These are phyloP conservation scores for Cystofilobasidium capitatum DNA, from an alignment of 768 basidiomycete species.

Conservation along the genomic window DNA sequence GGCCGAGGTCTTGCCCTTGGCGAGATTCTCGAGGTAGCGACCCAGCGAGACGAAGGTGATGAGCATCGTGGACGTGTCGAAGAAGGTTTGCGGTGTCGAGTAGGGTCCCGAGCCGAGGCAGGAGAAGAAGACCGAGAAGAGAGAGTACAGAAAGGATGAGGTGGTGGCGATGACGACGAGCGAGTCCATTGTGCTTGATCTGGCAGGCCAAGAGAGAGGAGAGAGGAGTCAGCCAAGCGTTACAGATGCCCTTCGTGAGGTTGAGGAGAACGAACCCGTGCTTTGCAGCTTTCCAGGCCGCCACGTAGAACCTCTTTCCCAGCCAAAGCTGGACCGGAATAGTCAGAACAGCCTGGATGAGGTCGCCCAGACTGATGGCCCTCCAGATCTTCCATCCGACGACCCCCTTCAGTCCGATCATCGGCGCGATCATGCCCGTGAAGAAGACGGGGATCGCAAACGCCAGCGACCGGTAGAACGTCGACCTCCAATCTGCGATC, in stretches of 20 bases:
- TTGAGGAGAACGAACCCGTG: conserved; percentile 50
- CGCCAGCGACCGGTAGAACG: conserved; percentile 60
- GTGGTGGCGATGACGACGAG: conserved; percentile 91
- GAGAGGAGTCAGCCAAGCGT: neutral
- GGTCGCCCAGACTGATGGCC: conserved; percentile 71
- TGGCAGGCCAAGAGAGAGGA: neutral
- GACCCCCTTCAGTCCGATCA: conserved; percentile 40
- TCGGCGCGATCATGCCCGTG: conserved; percentile 71
- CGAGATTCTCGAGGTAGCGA: conserved; percentile 87
- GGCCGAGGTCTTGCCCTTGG: conserved; percentile 93
- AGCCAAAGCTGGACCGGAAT: conserved; percentile 91
- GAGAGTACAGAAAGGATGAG: conserved; percentile 84
- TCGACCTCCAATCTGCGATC: conserved; percentile 60
- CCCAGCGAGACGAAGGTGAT: conserved; percentile 95
- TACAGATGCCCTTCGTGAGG: neutral
- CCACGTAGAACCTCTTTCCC: conserved; percentile 73
- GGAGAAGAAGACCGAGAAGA: conserved; percentile 58
- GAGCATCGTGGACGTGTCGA: conserved; percentile 98
- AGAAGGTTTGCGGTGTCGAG: conserved; percentile 79
- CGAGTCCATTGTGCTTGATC: conserved; percentile 52
- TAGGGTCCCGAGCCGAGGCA: conserved; percentile 53
- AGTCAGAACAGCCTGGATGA: conserved; percentile 64
- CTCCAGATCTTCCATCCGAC: conserved; percentile 29
- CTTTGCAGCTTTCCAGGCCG: conserved; percentile 80
- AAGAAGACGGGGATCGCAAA: conserved; percentile 95